A percentile compares a stretch with the other conserved stretches of the same genome.
Conservation (phyloP, 2,329 filamentous ascomycete species). For the Penicillium brevicompactum region DNA sequence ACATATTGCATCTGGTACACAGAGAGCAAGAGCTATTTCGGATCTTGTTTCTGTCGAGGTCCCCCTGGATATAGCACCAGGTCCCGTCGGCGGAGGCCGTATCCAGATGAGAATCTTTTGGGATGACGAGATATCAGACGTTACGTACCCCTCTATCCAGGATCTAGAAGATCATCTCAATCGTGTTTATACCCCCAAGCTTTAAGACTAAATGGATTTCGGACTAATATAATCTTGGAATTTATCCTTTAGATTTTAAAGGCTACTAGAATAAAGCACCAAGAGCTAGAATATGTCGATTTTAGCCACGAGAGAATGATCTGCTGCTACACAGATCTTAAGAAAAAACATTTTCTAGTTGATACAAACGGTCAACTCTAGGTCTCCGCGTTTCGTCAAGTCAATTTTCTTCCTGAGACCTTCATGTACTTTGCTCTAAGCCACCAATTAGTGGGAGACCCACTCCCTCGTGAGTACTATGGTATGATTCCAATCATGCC, state of each 20-base stretch:
- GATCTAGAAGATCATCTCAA: background rate
- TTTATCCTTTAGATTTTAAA: background rate
- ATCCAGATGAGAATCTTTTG: conserved; percentile 1
- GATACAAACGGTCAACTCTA: background rate
- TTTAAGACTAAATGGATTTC: background rate
- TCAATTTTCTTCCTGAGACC: background rate
- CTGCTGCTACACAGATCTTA: background rate
- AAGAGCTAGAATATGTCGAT: background rate
- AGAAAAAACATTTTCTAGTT: background rate
- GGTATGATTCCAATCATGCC: background rate
- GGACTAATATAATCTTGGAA: background rate
- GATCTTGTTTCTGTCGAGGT: background rate
- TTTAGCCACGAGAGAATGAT: background rate
- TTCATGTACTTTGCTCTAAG: background rate
- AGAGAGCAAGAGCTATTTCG: conserved; percentile 1
- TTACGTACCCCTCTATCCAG: background rate
- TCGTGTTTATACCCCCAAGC: background rate
- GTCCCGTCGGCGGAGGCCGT: background rate
- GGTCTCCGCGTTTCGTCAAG: background rate
- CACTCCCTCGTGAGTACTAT: background rate
- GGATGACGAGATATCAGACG: background rate
- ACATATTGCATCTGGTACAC: background rate
- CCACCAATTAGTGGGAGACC: background rate
- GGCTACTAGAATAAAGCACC: background rate
- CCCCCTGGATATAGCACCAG: background rate